Conservation (phyloP, 176 grass and related monocot genomes). For the sorghum (Sorghum bicolor) region DNA sequence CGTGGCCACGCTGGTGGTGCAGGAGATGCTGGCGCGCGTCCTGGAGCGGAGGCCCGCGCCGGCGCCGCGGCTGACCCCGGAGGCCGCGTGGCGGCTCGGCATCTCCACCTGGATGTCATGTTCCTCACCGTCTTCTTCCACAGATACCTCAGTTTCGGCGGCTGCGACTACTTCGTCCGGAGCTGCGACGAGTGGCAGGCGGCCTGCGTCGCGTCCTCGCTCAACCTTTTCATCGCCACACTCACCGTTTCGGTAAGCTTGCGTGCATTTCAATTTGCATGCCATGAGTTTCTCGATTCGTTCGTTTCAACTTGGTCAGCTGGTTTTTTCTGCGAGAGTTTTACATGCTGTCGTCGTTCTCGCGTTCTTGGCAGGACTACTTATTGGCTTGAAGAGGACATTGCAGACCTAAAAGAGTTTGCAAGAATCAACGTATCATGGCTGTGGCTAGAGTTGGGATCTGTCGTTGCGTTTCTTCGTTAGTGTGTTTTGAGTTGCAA, state of each 20-base stretch:
- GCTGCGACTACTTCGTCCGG: not conserved
- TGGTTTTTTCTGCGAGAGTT: not conserved
- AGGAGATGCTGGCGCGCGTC: not conserved
- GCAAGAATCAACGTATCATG: not conserved
- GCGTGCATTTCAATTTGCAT: not conserved
- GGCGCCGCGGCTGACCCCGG: not conserved
- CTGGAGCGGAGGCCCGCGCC: not conserved
- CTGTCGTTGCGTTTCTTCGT: not conserved
- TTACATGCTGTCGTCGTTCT: not conserved
- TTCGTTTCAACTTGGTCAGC: not conserved
- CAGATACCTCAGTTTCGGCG: not conserved
- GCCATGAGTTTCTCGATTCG: not conserved
- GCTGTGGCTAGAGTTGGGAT: not conserved
- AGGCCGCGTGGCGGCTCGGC: not conserved
- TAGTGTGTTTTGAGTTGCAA: not conserved
- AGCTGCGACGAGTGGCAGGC: not conserved
- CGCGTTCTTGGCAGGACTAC: not conserved
- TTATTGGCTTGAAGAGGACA: not conserved
- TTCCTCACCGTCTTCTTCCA: not conserved
- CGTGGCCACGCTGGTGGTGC: not conserved
- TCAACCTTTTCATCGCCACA: not conserved
- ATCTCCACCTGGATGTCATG: not conserved
- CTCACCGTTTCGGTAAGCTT: not conserved
- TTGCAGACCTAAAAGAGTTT: not conserved
- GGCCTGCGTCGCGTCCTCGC: not conserved